Base-by-base conservation (phyloP, 805 yeast genomes). In the Kurtzmaniella fragi region DNA sequence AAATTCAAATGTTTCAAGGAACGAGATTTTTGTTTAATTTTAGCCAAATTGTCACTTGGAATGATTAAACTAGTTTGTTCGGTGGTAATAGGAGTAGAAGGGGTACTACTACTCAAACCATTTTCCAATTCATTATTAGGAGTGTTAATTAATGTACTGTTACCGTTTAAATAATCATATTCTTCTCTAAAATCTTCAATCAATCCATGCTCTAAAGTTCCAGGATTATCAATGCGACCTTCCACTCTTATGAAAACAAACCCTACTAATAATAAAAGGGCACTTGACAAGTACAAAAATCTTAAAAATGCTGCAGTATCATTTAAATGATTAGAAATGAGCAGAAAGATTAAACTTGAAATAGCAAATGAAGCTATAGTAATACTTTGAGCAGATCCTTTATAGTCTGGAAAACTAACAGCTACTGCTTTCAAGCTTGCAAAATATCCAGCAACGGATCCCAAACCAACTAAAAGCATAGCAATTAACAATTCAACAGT, bases 311-410 rank as follows among this genome's bases (percentile, higher is more conserved):
- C 34, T 9, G 45, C 45, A 12, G 55, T 52, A 2, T 57, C 58
- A 12, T 50, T 32, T 17, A 53, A 56, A 14, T 42, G 36, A 28
- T 56, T 44, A 13, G 54, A 42, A 13, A 59, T 43, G 8, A 43
- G 42, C 46, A 54, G 55, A 43, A 46, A 60, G 7, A 61, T 20
- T 29, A 61, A 46, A 32, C 61, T 53, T 9, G 64, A 52, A 8
- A 62, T 60, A n/a, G 67, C 67, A 50, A 62, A 62, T 9, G 62
- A 56, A 2, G 67, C 63, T 34, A 62, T 62, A 12, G 67, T 60
- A 11, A 62, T 45, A 39, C 64, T 58, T 43, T 62, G 67, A 6
- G 67, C 67, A 1, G 63, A 46, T n/a, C 63, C 64, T 41, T 59
- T 61, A 38, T 36, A 52, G 16, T 48, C 46, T 5, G 67, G 67